Base-by-base conservation (phyloP, 2,329 filamentous ascomycete genomes). In the Ceratocystiopsis minuta region DNA sequence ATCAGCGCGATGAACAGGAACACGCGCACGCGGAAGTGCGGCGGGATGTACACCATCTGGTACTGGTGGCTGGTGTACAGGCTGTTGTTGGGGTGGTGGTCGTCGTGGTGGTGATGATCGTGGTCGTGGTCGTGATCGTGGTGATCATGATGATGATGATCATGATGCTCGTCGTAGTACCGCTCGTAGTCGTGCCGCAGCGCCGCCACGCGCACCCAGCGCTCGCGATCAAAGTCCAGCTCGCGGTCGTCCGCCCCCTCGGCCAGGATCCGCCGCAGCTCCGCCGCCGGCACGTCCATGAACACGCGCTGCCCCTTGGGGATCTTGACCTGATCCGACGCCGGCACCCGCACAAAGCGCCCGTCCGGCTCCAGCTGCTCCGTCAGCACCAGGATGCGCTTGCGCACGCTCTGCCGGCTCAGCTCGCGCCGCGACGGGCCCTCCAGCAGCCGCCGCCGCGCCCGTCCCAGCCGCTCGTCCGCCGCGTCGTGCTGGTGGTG, bases 241-340 rank as follows among this genome's bases (percentile, higher is more conserved):
- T 28, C 24, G 24, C 24, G 24, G 24, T 28, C 24, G 5, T 28
- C 6, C 24, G 24, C 24, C 6, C 24, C 24, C 24, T 28, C 24
- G 24, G 24, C 24, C 24, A 28, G 24, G 24, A 28, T 28, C 33
- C 73, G 59, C 34, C 76, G 68, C 36, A 74, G 63, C 46, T 86
- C 80, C 20, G 76, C 59, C 41, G 81, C 73, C 12, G 72, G 67
- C 10, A 88, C 80, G 40, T 82, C 72, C 16, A 93, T 63, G 54
- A 98, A 96, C 4, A 94, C 87, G 15, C 68, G 64, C 38, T 70
- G 71, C 34, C 83, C 82, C 58, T 92, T 94, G 4, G 86, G 83
- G 33, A 96, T 87, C 53, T 92, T 85, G 49, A 95, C 83, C 56
- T 93, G 86, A 57, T 98, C 90, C 1, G 86, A 94, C 16, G 85